These are phyloP conservation scores for Salvia miltiorrhiza DNA, from an alignment of 257 asterid species.

Conservation along the genomic window DNA sequence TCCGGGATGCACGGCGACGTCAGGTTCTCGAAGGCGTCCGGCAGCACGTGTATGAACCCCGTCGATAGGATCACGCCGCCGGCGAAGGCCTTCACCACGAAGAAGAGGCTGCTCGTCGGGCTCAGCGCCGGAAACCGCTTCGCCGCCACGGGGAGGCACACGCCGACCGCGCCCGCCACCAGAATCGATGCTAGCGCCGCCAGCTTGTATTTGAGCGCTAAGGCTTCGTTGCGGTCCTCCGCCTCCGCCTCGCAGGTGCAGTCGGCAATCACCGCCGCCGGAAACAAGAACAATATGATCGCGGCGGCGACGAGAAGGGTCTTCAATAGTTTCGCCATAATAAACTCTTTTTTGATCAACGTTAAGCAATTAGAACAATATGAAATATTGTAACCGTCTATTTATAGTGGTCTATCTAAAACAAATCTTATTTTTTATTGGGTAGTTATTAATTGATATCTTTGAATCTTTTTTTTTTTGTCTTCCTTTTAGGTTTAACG, in stretches of 20 bases:
- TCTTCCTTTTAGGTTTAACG: too few species aligned
- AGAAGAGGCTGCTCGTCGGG: constrained; percentile 44
- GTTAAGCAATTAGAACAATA: too few species aligned
- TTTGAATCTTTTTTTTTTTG: too few species aligned
- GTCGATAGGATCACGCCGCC: constrained; percentile 56
- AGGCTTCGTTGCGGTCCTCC: constrained; percentile 16
- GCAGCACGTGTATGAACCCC: constrained; percentile 49
- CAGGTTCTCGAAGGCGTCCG: constrained; percentile 43
- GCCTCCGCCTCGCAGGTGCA: constrained; percentile 42
- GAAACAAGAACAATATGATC: neutral
- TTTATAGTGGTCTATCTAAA: too few species aligned
- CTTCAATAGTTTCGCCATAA: too few species aligned
- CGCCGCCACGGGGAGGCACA: constrained; percentile 38
- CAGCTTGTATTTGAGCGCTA: constrained; percentile 36
- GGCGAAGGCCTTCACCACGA: constrained; percentile 50
- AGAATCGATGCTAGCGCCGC: constrained; percentile 45
- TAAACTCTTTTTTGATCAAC: too few species aligned
- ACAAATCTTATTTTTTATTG: too few species aligned
- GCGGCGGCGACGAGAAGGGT: constrained; percentile 8
- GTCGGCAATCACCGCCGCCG: constrained; percentile 20
- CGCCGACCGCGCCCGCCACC: constrained; percentile 38
- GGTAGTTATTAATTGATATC: too few species aligned
- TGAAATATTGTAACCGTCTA: too few species aligned
- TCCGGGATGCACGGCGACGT: constrained; percentile 31
- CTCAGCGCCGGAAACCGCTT: constrained; percentile 32